Percentiles rank a stretch among this genome's conserved stretches.
Evolutionary conservation across 2,329 filamentous ascomycete species (phyloP).

Genomic region (Tricladium varicosporioides): DNA sequence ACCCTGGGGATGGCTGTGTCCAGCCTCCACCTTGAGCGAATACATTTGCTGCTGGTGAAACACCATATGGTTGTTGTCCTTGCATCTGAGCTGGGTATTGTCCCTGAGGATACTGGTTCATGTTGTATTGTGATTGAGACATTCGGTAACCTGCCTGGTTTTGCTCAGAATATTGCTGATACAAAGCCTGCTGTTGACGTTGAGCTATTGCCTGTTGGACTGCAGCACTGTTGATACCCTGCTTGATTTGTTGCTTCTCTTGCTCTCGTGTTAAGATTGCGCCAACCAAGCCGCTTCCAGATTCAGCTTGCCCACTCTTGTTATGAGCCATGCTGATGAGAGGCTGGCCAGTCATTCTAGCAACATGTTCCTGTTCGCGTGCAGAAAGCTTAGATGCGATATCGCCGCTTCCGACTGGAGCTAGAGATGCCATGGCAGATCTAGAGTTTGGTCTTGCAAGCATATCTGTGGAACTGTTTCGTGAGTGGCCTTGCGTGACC

Average conservation of each 20-base stretch:
- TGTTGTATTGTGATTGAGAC: conserved; percentile 24
- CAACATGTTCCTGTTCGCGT: conserved; percentile 85
- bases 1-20: conserved; percentile 25
- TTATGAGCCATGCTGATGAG: conserved; percentile 59
- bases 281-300: conserved; percentile 68
- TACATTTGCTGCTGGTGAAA: conserved; percentile 31
- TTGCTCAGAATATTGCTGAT: conserved; percentile 27
- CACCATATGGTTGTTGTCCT: conserved; percentile 31
- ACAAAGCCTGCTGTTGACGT: conserved; percentile 52
- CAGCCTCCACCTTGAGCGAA: conserved; percentile 38
- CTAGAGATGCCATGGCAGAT: conserved; percentile 46
- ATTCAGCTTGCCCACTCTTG: conserved; percentile 33
- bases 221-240: conserved; percentile 66
- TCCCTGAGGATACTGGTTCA: conserved; percentile 19
- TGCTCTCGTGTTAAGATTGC: conserved; percentile 78
- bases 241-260: conserved; percentile 69
- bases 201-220: conserved; percentile 73
- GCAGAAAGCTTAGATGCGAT: conserved; percentile 68
- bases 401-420: conserved; percentile 38
- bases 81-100: conserved; percentile 22
- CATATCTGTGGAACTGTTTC: conserved; percentile 47
- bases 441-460: conserved; percentile 56
- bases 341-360: conserved; percentile 74
- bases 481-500: conserved; percentile 36
- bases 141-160: conserved; percentile 18